Conservation (phyloP, 2,329 filamentous ascomycete species). For the Arthrinium phaeospermum region DNA sequence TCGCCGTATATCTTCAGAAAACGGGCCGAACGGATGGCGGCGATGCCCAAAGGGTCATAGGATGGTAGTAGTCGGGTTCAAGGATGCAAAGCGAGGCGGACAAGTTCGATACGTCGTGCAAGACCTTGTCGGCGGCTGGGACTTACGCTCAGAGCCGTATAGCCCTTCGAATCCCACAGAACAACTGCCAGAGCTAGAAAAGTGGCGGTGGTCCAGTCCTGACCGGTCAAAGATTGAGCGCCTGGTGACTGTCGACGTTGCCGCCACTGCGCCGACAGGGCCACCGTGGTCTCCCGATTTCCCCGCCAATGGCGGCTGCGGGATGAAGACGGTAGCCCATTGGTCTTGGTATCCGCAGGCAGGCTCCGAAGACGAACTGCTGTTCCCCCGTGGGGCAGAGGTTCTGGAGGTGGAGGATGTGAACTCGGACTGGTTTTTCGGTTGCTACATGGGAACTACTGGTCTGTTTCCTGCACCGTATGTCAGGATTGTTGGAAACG, state of each 20-base stretch:
- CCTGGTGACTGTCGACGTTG: conserved; percentile 58
- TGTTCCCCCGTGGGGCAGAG: conserved; percentile 84
- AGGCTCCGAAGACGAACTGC: conserved; percentile 73
- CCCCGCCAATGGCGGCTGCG: conserved; percentile 78
- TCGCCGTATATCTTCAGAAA: conserved; percentile 72
- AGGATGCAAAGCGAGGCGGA: conserved; percentile 66
- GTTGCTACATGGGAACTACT: conserved; percentile 79
- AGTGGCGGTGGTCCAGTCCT: conserved; percentile 57
- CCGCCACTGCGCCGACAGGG: conserved; percentile 47
- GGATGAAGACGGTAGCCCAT: conserved; percentile 65
- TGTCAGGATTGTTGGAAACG: conserved; percentile 56
- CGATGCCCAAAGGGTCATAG: conserved; percentile 81
- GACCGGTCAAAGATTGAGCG: conserved; percentile 48
- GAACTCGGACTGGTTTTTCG: conserved; percentile 90
- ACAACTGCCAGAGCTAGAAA: conserved; percentile 44
- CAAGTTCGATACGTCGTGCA: conserved; percentile 70
- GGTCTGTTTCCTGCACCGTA: conserved; percentile 84
- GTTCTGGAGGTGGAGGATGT: conserved; percentile 84
- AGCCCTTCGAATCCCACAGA: conserved; percentile 38
- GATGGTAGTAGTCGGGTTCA: conserved; percentile 82
- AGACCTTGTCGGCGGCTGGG: conserved; percentile 79
- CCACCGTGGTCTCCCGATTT: conserved; percentile 49
- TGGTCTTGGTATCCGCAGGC: conserved; percentile 81
- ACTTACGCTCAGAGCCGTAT: conserved; percentile 65
- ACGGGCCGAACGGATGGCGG: conserved; percentile 82